Evolutionary conservation across 495 filamentous ascomycete genomes (phyloP).

Genomic region (Neurospora tetraspora): DNA sequence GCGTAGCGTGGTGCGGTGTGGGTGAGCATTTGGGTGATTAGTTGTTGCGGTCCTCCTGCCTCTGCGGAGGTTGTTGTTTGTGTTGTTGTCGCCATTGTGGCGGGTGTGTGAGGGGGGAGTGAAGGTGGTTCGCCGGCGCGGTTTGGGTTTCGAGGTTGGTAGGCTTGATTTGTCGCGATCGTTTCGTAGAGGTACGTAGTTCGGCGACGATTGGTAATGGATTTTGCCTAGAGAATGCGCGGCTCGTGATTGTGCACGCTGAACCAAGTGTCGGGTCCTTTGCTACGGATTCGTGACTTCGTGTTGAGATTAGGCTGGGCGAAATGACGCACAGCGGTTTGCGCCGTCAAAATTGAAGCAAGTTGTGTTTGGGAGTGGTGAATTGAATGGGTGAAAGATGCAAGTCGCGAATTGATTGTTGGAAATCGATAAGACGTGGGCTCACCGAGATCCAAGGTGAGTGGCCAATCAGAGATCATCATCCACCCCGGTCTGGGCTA

Average conservation of each 20-base stretch:
- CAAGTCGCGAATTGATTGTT: not conserved
- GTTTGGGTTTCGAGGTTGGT: not conserved
- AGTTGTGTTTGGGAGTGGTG: not conserved
- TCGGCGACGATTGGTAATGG: not conserved
- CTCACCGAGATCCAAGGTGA: conserved; percentile 13
- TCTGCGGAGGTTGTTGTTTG: not conserved
- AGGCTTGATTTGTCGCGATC: not conserved
- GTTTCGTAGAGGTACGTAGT: not conserved
- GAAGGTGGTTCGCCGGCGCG: not conserved
- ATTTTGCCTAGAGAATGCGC: not conserved
- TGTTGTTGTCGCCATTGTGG: conserved; percentile 2
- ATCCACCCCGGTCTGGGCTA: conserved; percentile 14
- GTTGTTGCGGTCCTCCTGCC: conserved; percentile 13
- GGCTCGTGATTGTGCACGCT: not conserved
- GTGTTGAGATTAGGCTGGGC: not conserved
- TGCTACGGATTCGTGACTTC: not conserved
- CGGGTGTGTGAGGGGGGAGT: not conserved
- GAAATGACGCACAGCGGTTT: not conserved
- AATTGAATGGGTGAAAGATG: not conserved
- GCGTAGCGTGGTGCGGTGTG: conserved; percentile 47
- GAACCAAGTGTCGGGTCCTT: not conserved
- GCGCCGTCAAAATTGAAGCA: not conserved
- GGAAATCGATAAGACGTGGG: conserved; percentile 6
- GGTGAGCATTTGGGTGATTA: conserved; percentile 36
- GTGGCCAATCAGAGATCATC: conserved; percentile 14